Percentiles rank a stretch among this genome's conserved stretches.
These are phyloP conservation scores for Leptomonas pyrrhocoris DNA, from an alignment of 208 protist genomes.

Conservation along the genomic window DNA sequence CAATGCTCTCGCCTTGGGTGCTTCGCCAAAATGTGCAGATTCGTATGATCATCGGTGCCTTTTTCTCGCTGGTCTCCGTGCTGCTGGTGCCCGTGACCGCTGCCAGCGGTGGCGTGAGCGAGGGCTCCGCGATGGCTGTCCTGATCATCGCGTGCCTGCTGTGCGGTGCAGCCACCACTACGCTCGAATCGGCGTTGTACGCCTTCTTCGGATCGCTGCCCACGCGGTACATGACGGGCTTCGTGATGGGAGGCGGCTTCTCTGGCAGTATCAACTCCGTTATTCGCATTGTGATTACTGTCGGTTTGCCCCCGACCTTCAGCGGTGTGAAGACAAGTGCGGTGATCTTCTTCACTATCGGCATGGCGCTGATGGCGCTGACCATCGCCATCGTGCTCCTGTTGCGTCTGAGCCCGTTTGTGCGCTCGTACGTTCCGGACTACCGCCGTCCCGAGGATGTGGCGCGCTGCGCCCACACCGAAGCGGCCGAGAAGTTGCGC, in stretches of 20 bases:
- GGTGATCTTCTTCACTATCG: constrained; percentile 48
- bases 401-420: constrained; percentile 34
- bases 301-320: constrained; percentile 38
- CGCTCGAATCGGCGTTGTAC: constrained; percentile 39
- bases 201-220: constrained; percentile 44
- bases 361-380: constrained; percentile 43
- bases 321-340: constrained; percentile 48
- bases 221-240: constrained; percentile 40
- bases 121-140: constrained; percentile 36
- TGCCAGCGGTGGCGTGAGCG: constrained; percentile 35
- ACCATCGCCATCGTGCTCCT: constrained; percentile 34
- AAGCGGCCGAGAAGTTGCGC: constrained; percentile 16
- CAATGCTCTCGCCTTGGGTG: constrained; percentile 43
- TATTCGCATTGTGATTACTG: constrained; percentile 48
- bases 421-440: constrained; percentile 28
- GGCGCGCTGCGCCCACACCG: constrained; percentile 12
- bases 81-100: constrained; percentile 40
- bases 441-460: constrained; percentile 22
- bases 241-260: constrained; percentile 46
- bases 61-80: constrained; percentile 31
- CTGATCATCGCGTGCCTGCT: constrained; percentile 39
- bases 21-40: constrained; percentile 38
- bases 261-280: constrained; percentile 50
- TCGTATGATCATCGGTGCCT: constrained; percentile 40
- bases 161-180: constrained; percentile 31